These are phyloP conservation scores for Gossypium schwendimanii DNA, from an alignment of 441 rosid species.

Conservation along the genomic window DNA sequence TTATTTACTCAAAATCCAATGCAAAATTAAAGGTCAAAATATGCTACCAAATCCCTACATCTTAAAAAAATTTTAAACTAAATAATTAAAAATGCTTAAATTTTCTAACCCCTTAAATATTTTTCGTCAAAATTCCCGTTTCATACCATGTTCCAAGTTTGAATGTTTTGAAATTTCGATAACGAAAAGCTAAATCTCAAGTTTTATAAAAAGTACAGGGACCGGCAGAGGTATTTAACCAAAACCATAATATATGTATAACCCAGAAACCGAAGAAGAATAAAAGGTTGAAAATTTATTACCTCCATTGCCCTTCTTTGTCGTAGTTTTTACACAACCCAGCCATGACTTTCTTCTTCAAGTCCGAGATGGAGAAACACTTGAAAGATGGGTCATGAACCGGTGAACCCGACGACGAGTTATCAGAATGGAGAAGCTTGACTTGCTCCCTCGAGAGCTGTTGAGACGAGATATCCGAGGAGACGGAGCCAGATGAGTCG, in stretches of 20 bases:
- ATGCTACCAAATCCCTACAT: no score
- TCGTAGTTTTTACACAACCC: slow-evolving; percentile 67
- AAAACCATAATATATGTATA: background rate
- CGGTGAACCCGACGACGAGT: slow-evolving; percentile 30
- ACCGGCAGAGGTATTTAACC: no score
- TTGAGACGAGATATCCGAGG: slow-evolving; percentile 49
- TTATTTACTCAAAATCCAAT: background rate
- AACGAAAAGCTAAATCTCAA: no score
- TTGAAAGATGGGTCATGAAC: slow-evolving; percentile 47
- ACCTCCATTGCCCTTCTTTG: slow-evolving; percentile 95
- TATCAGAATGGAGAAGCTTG: slow-evolving; percentile 44
- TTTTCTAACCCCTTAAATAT: no score
- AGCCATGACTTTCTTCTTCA: slow-evolving; percentile 86
- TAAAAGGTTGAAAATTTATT: slow-evolving; percentile 9
- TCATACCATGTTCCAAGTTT: no score
- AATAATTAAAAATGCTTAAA: no score
- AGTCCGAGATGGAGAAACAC: slow-evolving; percentile 78
- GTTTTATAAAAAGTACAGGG: background rate
- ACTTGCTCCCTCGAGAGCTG: slow-evolving; percentile 62
- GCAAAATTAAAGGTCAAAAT: background rate
- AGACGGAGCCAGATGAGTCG: slow-evolving; percentile 34
- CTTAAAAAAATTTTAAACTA: no score
- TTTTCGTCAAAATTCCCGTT: no score
- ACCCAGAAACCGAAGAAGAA: background rate
- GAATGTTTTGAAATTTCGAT: no score